phyloP scores from a whole-genome alignment of 805 yeast genomes.

The Komagataella phaffii region DNA sequence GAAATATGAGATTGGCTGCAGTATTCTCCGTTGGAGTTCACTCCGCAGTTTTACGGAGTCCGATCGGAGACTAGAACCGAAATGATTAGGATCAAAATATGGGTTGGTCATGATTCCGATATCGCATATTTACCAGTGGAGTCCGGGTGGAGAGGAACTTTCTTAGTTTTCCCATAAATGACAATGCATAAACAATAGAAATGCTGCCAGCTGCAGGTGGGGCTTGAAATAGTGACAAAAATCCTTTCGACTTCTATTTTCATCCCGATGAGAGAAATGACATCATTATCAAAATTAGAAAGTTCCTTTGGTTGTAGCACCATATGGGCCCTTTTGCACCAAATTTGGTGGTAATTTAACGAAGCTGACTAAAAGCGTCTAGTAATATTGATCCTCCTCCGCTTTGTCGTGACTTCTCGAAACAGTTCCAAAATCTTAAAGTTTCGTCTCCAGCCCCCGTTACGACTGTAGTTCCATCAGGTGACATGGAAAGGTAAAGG shows the following conservation, averaged over 20 bases:
- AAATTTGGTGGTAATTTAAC: constrained; percentile 21
- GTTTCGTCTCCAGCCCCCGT: constrained; percentile 99
- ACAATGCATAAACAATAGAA: background rate
- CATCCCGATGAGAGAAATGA: background rate
- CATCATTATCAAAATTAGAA: background rate
- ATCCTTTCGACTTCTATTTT: background rate
- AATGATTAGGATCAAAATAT: background rate
- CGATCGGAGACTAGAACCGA: background rate
- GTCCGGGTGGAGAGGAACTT: background rate
- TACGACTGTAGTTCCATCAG: constrained; percentile 93
- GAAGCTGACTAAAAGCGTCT: constrained; percentile 63
- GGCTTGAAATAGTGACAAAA: background rate
- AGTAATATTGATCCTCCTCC: constrained; percentile 49
- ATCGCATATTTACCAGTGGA: background rate
- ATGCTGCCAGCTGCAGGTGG: background rate
- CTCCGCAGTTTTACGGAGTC: background rate
- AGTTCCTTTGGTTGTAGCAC: background rate
- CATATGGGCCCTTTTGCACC: background rate
- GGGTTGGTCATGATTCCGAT: background rate
- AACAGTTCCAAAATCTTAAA: constrained; percentile 87
- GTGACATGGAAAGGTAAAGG: constrained; percentile 76
- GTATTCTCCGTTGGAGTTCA: background rate
- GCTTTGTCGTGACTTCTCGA: constrained; percentile 56
- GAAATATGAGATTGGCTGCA: background rate
- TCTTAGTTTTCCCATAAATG: background rate